Evolutionary conservation across 1,284 basidiomycete genomes (phyloP).

Genomic region (Ganoderma lucidum): DNA sequence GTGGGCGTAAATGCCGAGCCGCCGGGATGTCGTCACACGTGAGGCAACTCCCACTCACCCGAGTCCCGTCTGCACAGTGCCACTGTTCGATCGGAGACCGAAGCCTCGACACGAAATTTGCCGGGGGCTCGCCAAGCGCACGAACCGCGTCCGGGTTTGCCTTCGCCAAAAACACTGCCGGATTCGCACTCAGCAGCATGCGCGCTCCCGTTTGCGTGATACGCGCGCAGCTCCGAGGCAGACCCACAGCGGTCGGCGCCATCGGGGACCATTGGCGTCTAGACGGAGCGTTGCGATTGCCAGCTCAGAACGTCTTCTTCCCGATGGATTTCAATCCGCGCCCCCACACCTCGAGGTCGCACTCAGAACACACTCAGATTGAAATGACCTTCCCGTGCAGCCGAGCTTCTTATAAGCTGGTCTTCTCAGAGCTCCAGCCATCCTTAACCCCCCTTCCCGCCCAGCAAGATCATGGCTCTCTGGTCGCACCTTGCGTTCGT

Average conservation of each 20-base stretch:
- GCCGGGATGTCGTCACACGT: conserved; percentile 2
- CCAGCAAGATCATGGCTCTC: conserved; percentile 18
- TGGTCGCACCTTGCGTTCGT: conserved; percentile 15
- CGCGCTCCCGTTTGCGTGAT: background rate
- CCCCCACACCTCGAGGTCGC: background rate
- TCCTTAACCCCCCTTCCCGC: conserved; percentile 8
- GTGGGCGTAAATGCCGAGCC: conserved; percentile 7
- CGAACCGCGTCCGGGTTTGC: background rate
- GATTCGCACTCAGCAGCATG: background rate
- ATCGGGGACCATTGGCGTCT: conserved; percentile 1
- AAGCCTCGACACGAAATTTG: background rate
- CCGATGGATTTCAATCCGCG: conserved; percentile 6
- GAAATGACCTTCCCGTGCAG: conserved; percentile 6
- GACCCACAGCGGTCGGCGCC: background rate
- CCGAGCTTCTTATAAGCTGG: conserved; percentile 17
- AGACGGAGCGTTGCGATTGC: conserved; percentile 13
- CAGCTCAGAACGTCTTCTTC: conserved; percentile 10
- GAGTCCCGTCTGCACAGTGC: background rate
- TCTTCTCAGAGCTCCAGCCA: background rate
- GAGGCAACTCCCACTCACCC: background rate
- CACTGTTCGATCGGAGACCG: conserved; percentile 9
- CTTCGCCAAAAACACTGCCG: background rate
- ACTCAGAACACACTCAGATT: conserved; percentile 16
- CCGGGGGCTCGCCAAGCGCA: background rate
- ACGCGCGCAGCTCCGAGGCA: background rate